Percentiles rank a stretch among this genome's conserved stretches.
phyloP scores from a whole-genome alignment of 208 protist species.

The Leishmania martiniquensis region DNA sequence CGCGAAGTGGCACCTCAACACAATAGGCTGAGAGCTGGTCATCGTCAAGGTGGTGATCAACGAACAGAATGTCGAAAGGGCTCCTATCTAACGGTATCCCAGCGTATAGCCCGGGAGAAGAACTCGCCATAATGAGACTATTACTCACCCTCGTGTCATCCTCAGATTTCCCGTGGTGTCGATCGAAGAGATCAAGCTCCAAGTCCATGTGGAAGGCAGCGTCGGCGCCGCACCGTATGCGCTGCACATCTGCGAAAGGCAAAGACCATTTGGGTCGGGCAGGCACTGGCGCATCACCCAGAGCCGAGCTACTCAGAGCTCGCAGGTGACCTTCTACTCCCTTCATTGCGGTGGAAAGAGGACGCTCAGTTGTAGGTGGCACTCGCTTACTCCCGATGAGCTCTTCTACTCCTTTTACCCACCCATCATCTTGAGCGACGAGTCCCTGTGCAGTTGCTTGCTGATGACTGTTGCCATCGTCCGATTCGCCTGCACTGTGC shows the following conservation, averaged over 20 bases:
- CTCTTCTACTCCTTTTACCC: background rate
- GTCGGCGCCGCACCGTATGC: background rate
- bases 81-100: slow-evolving; percentile 3
- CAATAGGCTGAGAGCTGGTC: slow-evolving; percentile 16
- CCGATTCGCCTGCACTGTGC: background rate
- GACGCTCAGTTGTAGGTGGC: background rate
- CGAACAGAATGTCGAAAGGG: slow-evolving; percentile 17
- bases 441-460: background rate
- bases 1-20: slow-evolving; percentile 9
- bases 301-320: background rate
- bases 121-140: background rate
- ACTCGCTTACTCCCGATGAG: background rate
- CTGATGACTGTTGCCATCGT: background rate
- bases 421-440: background rate
- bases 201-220: background rate
- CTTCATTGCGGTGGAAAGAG: background rate
- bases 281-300: background rate
- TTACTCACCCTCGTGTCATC: background rate
- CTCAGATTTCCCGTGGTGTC: background rate
- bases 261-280: background rate
- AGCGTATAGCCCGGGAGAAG: background rate
- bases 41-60: slow-evolving; percentile 26
- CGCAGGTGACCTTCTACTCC: background rate
- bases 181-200: background rate
- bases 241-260: background rate